Evolutionary conservation across 768 basidiomycete species (phyloP).

Genomic region (Albatrellus ellisii): DNA sequence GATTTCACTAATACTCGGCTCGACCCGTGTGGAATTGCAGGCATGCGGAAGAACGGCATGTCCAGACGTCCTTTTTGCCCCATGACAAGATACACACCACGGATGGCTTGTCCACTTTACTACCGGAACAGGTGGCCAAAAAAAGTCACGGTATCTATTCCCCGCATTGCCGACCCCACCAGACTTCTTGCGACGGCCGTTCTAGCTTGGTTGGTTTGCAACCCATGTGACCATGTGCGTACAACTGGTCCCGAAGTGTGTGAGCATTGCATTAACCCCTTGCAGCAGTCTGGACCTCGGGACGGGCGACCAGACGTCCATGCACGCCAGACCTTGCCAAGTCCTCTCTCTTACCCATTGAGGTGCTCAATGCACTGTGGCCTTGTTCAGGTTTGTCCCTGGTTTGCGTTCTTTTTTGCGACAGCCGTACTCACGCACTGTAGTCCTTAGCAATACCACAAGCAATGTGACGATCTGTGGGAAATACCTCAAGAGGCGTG

Average conservation of each 20-base stretch:
- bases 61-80: not conserved
- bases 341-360: slow-evolving; percentile 45
- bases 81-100: no score
- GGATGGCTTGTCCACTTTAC: slow-evolving; percentile 30
- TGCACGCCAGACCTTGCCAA: slow-evolving; percentile 52
- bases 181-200: slow-evolving; percentile 41
- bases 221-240: slow-evolving; percentile 52
- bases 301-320: slow-evolving; percentile 44
- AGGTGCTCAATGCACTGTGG: slow-evolving; percentile 61
- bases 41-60: slow-evolving; percentile 72
- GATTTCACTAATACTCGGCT: slow-evolving; percentile 28
- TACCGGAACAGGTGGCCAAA: slow-evolving; percentile 56
- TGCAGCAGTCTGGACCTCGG: slow-evolving; percentile 52
- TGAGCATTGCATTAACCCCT: slow-evolving; percentile 4
- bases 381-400: slow-evolving; percentile 33
- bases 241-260: not conserved
- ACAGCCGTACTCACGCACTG: not conserved
- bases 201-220: slow-evolving; percentile 26
- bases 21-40: slow-evolving; percentile 51
- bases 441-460: not conserved
- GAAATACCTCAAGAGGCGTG: not conserved
- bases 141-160: slow-evolving; percentile 40
- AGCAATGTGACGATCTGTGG: not conserved
- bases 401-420: not conserved
- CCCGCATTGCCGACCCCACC: slow-evolving; percentile 34